Percentiles rank a stretch among this genome's conserved stretches.
phyloP scores from a whole-genome alignment of 2,329 filamentous ascomycete species.

The Botrytis fabae region DNA sequence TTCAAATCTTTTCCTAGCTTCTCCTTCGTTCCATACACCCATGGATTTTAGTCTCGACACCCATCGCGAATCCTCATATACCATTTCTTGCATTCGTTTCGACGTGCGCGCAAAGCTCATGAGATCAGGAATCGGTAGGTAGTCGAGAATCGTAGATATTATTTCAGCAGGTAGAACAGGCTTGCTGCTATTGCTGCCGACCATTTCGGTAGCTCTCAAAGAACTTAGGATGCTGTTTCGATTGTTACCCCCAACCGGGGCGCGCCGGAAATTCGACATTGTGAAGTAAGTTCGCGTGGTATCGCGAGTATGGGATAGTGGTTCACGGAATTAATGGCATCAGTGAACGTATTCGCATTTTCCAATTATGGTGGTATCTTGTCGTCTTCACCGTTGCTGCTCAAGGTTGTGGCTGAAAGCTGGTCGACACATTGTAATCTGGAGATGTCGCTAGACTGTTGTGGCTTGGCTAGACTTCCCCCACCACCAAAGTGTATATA shows the following conservation, averaged over 20 bases:
- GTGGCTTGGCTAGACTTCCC: neutral
- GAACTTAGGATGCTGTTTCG: constrained; percentile 67
- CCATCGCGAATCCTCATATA: constrained; percentile 97
- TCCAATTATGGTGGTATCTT: constrained; percentile 2
- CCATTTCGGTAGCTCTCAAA: constrained; percentile 77
- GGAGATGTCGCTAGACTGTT: constrained; percentile 4
- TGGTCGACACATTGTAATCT: constrained; percentile 3
- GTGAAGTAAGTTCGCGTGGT: neutral
- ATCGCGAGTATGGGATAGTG: neutral
- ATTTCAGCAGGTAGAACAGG: constrained; percentile 86
- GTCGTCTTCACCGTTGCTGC: neutral
- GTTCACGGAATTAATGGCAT: neutral
- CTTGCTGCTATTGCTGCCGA: constrained; percentile 59
- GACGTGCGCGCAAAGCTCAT: constrained; percentile 83
- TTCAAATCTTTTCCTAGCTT: constrained; percentile 79
- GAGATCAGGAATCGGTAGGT: constrained; percentile 81
- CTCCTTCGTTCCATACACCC: constrained; percentile 87
- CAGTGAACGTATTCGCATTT: neutral
- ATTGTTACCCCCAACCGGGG: constrained; percentile 31
- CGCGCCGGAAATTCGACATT: constrained; percentile 50
- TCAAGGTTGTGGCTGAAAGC: constrained; percentile 15
- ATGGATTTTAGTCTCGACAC: constrained; percentile 81
- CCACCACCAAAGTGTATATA: neutral
- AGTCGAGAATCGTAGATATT: constrained; percentile 82
- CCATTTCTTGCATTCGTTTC: constrained; percentile 91